Evolutionary conservation across 2,329 filamentous ascomycete species (phyloP).

Genomic region (Neonectria magnoliae): DNA sequence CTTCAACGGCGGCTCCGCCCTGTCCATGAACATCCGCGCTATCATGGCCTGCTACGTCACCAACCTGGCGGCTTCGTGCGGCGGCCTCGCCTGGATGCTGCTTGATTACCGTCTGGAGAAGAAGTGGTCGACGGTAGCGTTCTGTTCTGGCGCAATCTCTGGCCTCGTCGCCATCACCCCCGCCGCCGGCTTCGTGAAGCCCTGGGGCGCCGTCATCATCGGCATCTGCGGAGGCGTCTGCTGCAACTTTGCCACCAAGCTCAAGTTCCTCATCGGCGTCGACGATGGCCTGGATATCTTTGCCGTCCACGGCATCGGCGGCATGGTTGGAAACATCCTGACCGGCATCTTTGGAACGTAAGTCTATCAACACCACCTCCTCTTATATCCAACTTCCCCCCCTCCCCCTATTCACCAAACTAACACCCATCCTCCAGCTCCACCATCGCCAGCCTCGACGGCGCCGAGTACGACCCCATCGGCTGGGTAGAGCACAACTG

Average conservation of each 20-base stretch:
- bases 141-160: slow-evolving; percentile 90
- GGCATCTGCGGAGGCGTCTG: slow-evolving; percentile 70
- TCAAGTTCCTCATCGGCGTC: slow-evolving; percentile 77
- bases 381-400: neutral
- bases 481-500: slow-evolving; percentile 79
- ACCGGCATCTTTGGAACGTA: slow-evolving; percentile 81
- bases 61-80: slow-evolving; percentile 84
- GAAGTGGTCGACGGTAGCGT: slow-evolving; percentile 94
- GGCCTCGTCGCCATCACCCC: slow-evolving; percentile 90
- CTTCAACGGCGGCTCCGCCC: slow-evolving; percentile 89
- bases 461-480: slow-evolving; percentile 65
- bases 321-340: slow-evolving; percentile 81
- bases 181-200: slow-evolving; percentile 81
- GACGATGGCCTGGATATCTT: slow-evolving; percentile 93
- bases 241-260: slow-evolving; percentile 89
- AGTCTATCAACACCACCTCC: slow-evolving; percentile 42
- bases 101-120: slow-evolving; percentile 90
- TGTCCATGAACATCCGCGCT: slow-evolving; percentile 84
- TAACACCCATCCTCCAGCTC: slow-evolving; percentile 54
- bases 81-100: slow-evolving; percentile 84
- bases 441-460: slow-evolving; percentile 79
- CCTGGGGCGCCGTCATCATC: slow-evolving; percentile 68
- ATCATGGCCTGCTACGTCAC: slow-evolving; percentile 91
- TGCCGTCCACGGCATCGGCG: slow-evolving; percentile 87
- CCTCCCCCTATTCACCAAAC: neutral